phyloP scores from a whole-genome alignment of 2,329 filamentous ascomycete genomes.

The Hortaea werneckii region DNA sequence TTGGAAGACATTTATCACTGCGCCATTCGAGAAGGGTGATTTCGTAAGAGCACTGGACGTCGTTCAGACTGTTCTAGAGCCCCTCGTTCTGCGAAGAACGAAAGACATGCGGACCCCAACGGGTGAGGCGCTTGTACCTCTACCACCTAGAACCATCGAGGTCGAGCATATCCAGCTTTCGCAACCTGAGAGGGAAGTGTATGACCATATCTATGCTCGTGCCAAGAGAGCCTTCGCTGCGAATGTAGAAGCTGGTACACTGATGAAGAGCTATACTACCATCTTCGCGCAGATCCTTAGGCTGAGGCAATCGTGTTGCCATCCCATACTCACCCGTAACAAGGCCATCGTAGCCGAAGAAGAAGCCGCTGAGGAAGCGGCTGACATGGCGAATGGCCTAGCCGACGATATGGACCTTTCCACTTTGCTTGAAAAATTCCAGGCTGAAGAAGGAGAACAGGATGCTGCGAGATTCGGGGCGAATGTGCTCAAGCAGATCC shows the following conservation, averaged over 20 bases:
- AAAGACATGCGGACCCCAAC: slow-evolving; percentile 97
- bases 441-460: slow-evolving; percentile 45
- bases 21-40: slow-evolving; percentile 91
- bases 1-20: slow-evolving; percentile 97
- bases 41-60: slow-evolving; percentile 90
- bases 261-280: slow-evolving; percentile 91
- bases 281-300: slow-evolving; percentile 95
- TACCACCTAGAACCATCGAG: slow-evolving; percentile 72
- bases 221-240: slow-evolving; percentile 76
- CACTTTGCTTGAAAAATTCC: slow-evolving; percentile 75
- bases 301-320: slow-evolving; percentile 86
- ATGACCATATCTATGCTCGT: slow-evolving; percentile 76
- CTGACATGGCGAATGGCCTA: slow-evolving; percentile 69
- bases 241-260: slow-evolving; percentile 81
- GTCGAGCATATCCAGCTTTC: slow-evolving; percentile 83
- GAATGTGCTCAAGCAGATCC: slow-evolving; percentile 81
- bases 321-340: slow-evolving; percentile 81
- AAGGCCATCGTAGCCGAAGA: slow-evolving; percentile 78
- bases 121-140: slow-evolving; percentile 67
- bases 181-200: slow-evolving; percentile 75
- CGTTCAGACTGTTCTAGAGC: slow-evolving; percentile 91
- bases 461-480: slow-evolving; percentile 68
- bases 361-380: slow-evolving; percentile 65
- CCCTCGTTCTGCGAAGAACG: slow-evolving; percentile 85
- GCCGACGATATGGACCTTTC: slow-evolving; percentile 95